Base-by-base conservation (phyloP, 805 yeast species). In the Saturnispora sekii region DNA sequence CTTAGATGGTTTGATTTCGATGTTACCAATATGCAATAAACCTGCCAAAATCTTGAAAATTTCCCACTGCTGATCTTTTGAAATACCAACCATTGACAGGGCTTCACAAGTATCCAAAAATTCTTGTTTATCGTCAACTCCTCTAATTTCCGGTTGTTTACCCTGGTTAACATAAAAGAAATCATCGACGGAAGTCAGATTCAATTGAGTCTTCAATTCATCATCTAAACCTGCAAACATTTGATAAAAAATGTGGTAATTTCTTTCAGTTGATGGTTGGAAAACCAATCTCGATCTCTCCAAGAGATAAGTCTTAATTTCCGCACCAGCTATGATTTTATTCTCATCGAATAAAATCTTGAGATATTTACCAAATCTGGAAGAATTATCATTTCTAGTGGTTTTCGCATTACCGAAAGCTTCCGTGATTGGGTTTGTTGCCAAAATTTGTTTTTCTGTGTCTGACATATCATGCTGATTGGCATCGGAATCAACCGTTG, bases 381-480 rank as follows among this genome's bases (percentile, higher is more conserved):
- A 90, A 28, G 97, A 93, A 66, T 90, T 90, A 67, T 90, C 97
- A 62, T 90, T 90, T 70, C 98, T 81, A 15, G 96, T 83, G 2
- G 98, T 90, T 61, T 90, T 90, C 7, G 98, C 97, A 64, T 94
- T 93, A 70, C 98, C 98, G 65, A 93, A 93, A 0, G 97, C 93
- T 67, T 93, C 98, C 82, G 93, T 84, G 55, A 93, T 83, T 3
- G 97, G 97, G 61, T 90, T 90, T 0, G 97, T 93, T 11, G 98
- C 97, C 57, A 90, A 73, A 46, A 90, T 90, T 66, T 86, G 95
- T 59, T 84, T 84, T 66, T 90, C 98, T 26, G 90, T 90, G 50
- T 82, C 84, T 29, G 94, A 83, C 82, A 90, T 82, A 53, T 86
- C 90, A 53, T 66, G 68, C 18, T 56, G 50, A 43, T 67, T 63